These are phyloP conservation scores for Cordyceps militaris DNA, from an alignment of 2,329 filamentous ascomycete genomes.

Conservation along the genomic window DNA sequence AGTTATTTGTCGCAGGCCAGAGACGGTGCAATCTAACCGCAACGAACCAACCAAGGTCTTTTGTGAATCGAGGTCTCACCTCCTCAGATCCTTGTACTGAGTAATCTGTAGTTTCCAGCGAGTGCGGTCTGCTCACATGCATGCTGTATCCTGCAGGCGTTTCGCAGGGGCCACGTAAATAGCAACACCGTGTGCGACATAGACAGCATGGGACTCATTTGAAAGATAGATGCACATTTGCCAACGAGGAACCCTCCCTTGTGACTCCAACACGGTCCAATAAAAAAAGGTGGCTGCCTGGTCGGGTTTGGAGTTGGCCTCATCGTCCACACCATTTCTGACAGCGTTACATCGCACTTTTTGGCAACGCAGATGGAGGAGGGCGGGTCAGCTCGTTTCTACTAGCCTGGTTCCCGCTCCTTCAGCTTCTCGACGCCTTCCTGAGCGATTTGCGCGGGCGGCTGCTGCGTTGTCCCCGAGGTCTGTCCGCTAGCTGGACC, in stretches of 20 bases:
- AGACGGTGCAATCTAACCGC: neutral
- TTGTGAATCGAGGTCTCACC: too few species aligned
- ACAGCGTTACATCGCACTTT: neutral
- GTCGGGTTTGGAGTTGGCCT: neutral
- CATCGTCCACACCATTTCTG: neutral
- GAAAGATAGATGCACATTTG: neutral
- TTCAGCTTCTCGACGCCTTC: neutral
- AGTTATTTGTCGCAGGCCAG: neutral
- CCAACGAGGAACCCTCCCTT: neutral
- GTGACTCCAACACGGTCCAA: neutral
- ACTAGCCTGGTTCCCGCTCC: neutral
- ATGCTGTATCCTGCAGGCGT: constrained; percentile 1
- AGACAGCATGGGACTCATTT: neutral
- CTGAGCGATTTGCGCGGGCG: neutral
- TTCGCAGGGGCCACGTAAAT: neutral
- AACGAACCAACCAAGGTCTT: neutral
- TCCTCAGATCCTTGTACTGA: neutral
- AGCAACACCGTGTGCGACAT: neutral
- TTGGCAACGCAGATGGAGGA: neutral
- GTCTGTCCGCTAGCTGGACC: constrained; percentile 2
- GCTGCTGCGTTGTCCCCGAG: constrained; percentile 7
- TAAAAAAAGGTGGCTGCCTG: neutral
- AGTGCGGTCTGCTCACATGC: constrained; percentile 2
- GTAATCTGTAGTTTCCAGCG: too few species aligned
- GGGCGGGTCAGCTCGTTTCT: neutral